Conservation (phyloP, 176 grass and related monocot genomes). For the Dendrocalamus sinicus region DNA sequence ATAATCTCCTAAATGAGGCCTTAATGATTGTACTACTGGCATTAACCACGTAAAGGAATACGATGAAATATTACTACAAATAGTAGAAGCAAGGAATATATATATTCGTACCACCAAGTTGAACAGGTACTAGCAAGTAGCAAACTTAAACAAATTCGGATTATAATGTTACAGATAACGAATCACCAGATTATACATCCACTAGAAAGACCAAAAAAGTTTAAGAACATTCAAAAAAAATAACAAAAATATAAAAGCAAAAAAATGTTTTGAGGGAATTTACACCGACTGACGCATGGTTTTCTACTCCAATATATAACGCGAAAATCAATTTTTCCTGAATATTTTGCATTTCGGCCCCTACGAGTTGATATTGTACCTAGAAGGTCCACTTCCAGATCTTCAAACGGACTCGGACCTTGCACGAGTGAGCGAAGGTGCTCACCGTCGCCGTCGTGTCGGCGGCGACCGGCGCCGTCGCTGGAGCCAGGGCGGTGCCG, state of each 20-base stretch:
- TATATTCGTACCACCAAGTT: background rate
- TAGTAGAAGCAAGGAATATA: background rate
- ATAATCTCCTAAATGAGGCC: background rate
- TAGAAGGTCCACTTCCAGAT: conserved; percentile 98
- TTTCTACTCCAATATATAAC: conserved; percentile 34
- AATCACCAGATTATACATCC: conserved; percentile 42
- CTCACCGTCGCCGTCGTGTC: conserved; percentile 26
- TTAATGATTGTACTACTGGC: background rate
- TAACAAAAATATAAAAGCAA: background rate
- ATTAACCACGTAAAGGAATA: background rate
- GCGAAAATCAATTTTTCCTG: conserved; percentile 12
- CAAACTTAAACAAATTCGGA: conserved; percentile 7
- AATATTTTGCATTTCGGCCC: background rate
- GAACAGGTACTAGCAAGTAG: background rate
- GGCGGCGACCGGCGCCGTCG: background rate
- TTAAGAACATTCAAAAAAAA: background rate
- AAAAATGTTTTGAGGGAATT: conserved; percentile 43
- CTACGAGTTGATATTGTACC: background rate
- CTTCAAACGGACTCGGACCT: conserved; percentile 88
- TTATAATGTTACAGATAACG: conserved; percentile 27
- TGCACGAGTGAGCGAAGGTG: conserved; percentile 53
- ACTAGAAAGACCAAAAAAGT: conserved; percentile 6
- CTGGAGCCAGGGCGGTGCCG: conserved; percentile 2
- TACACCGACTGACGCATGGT: conserved; percentile 48
- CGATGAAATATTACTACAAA: background rate